Evolutionary conservation across 2,329 filamentous ascomycete genomes (phyloP).

Genomic region (Huntiella moniliformis): DNA sequence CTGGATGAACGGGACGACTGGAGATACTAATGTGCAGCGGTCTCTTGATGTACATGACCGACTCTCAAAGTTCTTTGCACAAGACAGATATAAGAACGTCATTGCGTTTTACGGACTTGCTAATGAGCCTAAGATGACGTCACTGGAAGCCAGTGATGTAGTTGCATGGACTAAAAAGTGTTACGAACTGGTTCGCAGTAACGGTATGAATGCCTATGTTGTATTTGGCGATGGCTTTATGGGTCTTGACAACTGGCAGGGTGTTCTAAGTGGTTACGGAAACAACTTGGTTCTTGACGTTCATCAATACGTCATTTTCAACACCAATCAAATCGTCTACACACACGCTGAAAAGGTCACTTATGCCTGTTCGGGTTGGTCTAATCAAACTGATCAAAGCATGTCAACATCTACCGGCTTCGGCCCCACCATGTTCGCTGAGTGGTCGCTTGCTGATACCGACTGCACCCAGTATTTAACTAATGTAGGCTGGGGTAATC

Average conservation of each 20-base stretch:
- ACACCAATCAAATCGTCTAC: constrained; percentile 64
- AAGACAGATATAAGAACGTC: constrained; percentile 80
- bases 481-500: constrained; percentile 70
- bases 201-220: constrained; percentile 53
- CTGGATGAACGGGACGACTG: constrained; percentile 85
- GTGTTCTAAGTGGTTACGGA: constrained; percentile 50
- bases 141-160: constrained; percentile 46
- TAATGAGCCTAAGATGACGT: constrained; percentile 84
- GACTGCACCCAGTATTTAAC: constrained; percentile 80
- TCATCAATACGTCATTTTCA: constrained; percentile 98
- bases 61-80: constrained; percentile 80
- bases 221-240: constrained; percentile 93
- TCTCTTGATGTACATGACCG: constrained; percentile 75
- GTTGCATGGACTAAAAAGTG: constrained; percentile 63
- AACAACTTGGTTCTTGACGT: constrained; percentile 69
- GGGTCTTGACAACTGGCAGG: constrained; percentile 80
- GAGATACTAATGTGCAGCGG: constrained; percentile 56
- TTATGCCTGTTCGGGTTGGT: constrained; percentile 80
- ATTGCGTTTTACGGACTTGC: constrained; percentile 83
- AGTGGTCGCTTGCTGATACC: constrained; percentile 95
- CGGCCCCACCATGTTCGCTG: constrained; percentile 83
- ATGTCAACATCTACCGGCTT: constrained; percentile 63
- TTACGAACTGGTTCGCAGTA: constrained; percentile 51
- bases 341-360: constrained; percentile 68
- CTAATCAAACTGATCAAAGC: constrained; percentile 52